phyloP scores from a whole-genome alignment of 108 stramenopile species.

The Cyclotella kingstonii region DNA sequence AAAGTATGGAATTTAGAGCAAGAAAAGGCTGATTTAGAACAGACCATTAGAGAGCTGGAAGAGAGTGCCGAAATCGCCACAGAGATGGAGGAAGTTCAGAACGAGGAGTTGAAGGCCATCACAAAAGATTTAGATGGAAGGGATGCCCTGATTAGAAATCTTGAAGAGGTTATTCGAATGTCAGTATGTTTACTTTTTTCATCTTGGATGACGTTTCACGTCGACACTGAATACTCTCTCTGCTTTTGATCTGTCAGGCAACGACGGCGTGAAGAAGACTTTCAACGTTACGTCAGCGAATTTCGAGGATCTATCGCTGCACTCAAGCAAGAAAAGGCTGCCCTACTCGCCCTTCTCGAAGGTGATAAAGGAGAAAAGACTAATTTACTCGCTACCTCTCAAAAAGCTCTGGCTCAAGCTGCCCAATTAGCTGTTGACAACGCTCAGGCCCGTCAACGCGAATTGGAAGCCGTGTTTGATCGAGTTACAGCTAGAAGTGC shows the following conservation, averaged over 20 bases:
- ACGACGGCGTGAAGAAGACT: conserved; percentile 84
- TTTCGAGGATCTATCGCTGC: conserved; percentile 72
- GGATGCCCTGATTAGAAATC: conserved; percentile 72
- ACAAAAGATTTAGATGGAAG: conserved; percentile 75
- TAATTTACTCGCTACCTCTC: conserved; percentile 62
- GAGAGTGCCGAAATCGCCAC: conserved; percentile 86
- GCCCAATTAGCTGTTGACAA: conserved; percentile 77
- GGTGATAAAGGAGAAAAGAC: conserved; percentile 77
- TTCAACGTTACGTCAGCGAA: conserved; percentile 75
- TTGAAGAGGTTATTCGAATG: conserved; percentile 90
- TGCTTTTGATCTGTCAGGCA: conserved; percentile 40
- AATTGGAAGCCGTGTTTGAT: conserved; percentile 70
- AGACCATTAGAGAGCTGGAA: conserved; percentile 75
- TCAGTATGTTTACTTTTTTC: conserved; percentile 28
- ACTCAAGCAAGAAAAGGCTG: conserved; percentile 77
- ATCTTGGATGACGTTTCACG: conserved; percentile 1
- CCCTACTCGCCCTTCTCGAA: conserved; percentile 64
- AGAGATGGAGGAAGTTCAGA: conserved; percentile 91
- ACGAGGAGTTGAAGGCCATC: conserved; percentile 78
- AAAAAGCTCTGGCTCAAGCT: conserved; percentile 80
- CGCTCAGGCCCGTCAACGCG: conserved; percentile 67
- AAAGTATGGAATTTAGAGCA: conserved; percentile 77
- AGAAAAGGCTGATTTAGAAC: conserved; percentile 48
- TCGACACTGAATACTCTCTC: too few species aligned
- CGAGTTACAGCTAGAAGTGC: conserved; percentile 59